Evolutionary conservation across 1,284 basidiomycete genomes (phyloP).

Genomic region (Abortiporus biennis): DNA sequence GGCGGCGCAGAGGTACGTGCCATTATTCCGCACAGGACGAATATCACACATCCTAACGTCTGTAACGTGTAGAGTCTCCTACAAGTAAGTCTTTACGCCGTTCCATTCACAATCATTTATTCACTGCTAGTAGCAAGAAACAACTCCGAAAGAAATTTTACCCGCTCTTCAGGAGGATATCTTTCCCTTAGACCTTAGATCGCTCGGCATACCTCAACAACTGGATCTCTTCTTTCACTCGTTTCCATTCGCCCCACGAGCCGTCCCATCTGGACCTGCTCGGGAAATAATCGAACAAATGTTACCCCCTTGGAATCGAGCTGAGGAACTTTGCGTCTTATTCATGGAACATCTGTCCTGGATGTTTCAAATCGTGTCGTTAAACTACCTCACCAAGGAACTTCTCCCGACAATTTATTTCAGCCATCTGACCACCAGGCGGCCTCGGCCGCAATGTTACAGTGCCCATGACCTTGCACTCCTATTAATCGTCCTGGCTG

Average conservation of each 20-base stretch:
- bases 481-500: constrained; percentile 41
- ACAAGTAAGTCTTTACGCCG: constrained; percentile 6
- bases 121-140: background rate
- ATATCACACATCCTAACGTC: background rate
- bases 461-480: constrained; percentile 46
- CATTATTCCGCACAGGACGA: background rate
- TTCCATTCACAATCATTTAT: background rate
- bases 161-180: constrained; percentile 3
- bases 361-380: constrained; percentile 46
- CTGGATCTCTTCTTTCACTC: constrained; percentile 11
- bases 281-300: constrained; percentile 12
- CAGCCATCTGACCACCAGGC: constrained; percentile 4
- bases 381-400: constrained; percentile 35
- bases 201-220: constrained; percentile 13
- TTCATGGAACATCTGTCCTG: constrained; percentile 47
- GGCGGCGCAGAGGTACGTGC: constrained; percentile 15
- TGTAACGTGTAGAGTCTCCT: constrained; percentile 12
- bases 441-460: constrained; percentile 24
- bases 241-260: constrained; percentile 14
- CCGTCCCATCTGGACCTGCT: constrained; percentile 9
- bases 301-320: constrained; percentile 13
- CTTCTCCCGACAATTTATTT: constrained; percentile 39
- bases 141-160: constrained; percentile 1
- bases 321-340: constrained; percentile 22
- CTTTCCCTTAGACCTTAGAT: constrained; percentile 10